Base-by-base conservation (phyloP, 2,329 filamentous ascomycete species). In the Trichoderma atroviride region DNA sequence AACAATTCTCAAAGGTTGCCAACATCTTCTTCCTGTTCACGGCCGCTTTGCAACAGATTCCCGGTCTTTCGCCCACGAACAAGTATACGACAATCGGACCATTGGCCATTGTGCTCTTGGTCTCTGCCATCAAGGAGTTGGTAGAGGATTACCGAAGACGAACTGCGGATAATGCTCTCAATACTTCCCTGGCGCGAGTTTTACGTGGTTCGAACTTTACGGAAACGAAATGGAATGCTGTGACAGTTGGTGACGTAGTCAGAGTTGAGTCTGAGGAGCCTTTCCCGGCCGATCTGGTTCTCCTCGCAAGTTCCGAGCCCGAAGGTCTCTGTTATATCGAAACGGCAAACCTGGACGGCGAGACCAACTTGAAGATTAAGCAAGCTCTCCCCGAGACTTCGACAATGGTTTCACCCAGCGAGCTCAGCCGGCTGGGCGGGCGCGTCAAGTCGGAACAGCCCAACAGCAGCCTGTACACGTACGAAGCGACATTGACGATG, bases 21-120 rank as follows among this genome's bases (percentile, higher is more conserved):
- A 99, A 99, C 82, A 82, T 99, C 77, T 99, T 99, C 85, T 99
- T 99, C 91, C 88, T 99, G 79, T 98, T 99, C 81, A 99, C 96
- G 47, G 94, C 96, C 19, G 90, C 89, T 52, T 83, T 99, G 57
- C 96, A 99, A 83, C 96, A 99, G 80, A 97, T 99, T 71, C 96
- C 96, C 27, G 91, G 92, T 73, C 91, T 99, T 71, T 97, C 94
- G 40, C 96, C 96, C 9, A 99, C 96, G 11, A 98, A 97, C 82
- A 88, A 86, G 80, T 99, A 94, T 78, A 99, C 96, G 6, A 99
- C 96, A 47, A 97, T 99, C 78, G 95, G 92, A 6, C 96, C 96
- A n/a, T 86, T 99, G 70, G 85, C 91, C 66, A 89, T 98, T 70
- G 96, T 99, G 75, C 84, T 99, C 73, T 78, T 96, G 74, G 94